A percentile compares a stretch with the other conserved stretches of the same genome.
phyloP scores from a whole-genome alignment of 1,139 yeast species.

The Saccharomycopsis crataegensis region DNA sequence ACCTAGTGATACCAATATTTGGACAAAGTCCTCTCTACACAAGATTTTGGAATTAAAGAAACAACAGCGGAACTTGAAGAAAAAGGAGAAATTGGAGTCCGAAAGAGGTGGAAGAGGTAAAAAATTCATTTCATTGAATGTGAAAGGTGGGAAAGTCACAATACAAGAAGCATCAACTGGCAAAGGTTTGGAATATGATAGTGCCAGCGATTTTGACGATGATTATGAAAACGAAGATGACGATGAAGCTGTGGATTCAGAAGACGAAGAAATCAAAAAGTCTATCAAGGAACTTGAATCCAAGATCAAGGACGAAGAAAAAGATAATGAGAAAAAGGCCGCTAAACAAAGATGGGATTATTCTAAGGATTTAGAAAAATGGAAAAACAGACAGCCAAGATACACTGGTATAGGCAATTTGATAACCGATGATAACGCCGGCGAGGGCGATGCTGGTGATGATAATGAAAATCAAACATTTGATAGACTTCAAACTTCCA shows the following conservation, averaged over 20 bases:
- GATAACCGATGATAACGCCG: conserved; percentile 25
- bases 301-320: conserved; percentile 29
- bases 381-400: conserved; percentile 29
- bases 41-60: conserved; percentile 74
- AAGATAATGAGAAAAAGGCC: conserved; percentile 27
- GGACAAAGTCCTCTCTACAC: conserved; percentile 80
- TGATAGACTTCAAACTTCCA: conserved; percentile 5
- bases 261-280: conserved; percentile 21
- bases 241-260: conserved; percentile 16
- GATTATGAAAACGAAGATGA: conserved; percentile 22
- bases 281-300: conserved; percentile 31
- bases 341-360: conserved; percentile 49
- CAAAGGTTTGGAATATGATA: conserved; percentile 8
- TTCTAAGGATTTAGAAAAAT: conserved; percentile 42
- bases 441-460: conserved; percentile 38
- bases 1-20: conserved; percentile 49
- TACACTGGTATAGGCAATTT: conserved; percentile 1
- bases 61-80: conserved; percentile 69
- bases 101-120: conserved; percentile 66
- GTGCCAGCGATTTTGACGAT: conserved; percentile 19
- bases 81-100: conserved; percentile 50
- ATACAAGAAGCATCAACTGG: conserved; percentile 26
- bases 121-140: conserved; percentile 67
- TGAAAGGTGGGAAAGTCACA: conserved; percentile 73
- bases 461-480: conserved; percentile 35